Percentiles rank a stretch among this genome's conserved stretches.
These are phyloP conservation scores for Gremmenia infestans DNA, from an alignment of 2,329 filamentous ascomycete species.

Conservation along the genomic window DNA sequence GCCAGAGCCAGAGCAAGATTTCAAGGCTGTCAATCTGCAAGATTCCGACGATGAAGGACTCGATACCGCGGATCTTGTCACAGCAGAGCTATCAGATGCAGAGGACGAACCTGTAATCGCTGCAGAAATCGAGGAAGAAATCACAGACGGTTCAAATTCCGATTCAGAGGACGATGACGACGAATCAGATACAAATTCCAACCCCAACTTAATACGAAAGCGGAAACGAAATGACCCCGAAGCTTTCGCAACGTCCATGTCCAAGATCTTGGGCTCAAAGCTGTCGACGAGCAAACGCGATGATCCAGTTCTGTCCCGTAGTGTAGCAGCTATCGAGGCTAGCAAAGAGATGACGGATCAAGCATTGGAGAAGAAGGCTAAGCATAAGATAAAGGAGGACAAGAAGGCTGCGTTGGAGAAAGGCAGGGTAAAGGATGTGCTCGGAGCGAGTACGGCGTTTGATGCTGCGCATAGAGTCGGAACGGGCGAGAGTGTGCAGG, in stretches of 20 bases:
- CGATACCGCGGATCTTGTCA: conserved; percentile 25
- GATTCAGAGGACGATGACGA: conserved; percentile 33
- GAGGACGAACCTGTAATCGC: conserved; percentile 21
- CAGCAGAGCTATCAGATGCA: conserved; percentile 22
- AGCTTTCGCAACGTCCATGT: conserved; percentile 88
- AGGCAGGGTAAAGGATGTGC: conserved; percentile 81
- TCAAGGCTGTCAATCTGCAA: conserved; percentile 45
- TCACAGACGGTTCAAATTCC: conserved; percentile 36
- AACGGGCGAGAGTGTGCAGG: conserved; percentile 42
- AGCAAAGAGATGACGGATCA: conserved; percentile 68
- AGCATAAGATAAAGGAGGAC: conserved; percentile 72
- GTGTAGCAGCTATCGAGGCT: conserved; percentile 66
- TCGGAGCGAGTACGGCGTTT: conserved; percentile 53
- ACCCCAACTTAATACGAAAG: conserved; percentile 42
- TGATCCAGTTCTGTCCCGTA: conserved; percentile 89
- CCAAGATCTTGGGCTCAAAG: conserved; percentile 88
- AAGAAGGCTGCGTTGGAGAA: conserved; percentile 76
- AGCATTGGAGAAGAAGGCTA: conserved; percentile 77
- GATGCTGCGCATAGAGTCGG: conserved; percentile 42
- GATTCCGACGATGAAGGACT: conserved; percentile 34
- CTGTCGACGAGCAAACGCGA: conserved; percentile 73
- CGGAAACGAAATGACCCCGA: conserved; percentile 88
- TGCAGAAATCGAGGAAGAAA: conserved; percentile 25
- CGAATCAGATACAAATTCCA: conserved; percentile 37
- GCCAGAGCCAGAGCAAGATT: conserved; percentile 35